Percentiles rank a stretch among this genome's conserved stretches.
Conservation (phyloP, 2,329 filamentous ascomycete genomes). For the Fusarium sp. region DNA sequence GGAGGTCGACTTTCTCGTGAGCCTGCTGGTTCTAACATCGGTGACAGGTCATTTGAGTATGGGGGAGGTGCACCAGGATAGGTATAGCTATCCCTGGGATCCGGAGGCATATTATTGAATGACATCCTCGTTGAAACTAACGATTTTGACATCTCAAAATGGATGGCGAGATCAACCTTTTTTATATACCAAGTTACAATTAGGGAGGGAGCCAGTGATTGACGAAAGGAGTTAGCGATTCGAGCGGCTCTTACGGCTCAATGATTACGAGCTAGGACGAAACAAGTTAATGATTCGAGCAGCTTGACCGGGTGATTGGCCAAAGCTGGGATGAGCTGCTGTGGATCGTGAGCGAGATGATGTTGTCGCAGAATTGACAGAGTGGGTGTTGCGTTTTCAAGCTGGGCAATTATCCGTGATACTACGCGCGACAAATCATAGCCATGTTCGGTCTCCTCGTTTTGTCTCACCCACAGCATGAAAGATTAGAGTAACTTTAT, state of each 20-base stretch:
- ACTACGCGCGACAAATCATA: too few species aligned
- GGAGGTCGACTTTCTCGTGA: not conserved
- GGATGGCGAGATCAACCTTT: not conserved
- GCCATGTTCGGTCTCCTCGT: too few species aligned
- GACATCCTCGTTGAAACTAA: not conserved
- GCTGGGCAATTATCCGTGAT: too few species aligned
- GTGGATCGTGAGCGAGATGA: too few species aligned
- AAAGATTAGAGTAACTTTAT: too few species aligned
- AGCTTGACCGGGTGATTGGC: not conserved
- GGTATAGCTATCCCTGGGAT: not conserved
- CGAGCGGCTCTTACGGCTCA: not conserved
- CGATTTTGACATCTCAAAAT: not conserved
- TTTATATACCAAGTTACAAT: not conserved
- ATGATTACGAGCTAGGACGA: not conserved
- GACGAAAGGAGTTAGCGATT: not conserved
- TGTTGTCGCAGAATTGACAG: not conserved
- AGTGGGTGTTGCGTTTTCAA: too few species aligned
- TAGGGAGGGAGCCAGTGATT: not conserved
- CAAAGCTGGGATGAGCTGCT: not conserved
- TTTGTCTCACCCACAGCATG: too few species aligned
- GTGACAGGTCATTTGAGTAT: not conserved
- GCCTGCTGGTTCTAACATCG: not conserved
- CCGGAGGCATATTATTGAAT: not conserved
- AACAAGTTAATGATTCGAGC: not conserved
- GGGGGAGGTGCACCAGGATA: not conserved